These are phyloP conservation scores for Elsinoe australis DNA, from an alignment of 2,329 filamentous ascomycete species.

Conservation along the genomic window DNA sequence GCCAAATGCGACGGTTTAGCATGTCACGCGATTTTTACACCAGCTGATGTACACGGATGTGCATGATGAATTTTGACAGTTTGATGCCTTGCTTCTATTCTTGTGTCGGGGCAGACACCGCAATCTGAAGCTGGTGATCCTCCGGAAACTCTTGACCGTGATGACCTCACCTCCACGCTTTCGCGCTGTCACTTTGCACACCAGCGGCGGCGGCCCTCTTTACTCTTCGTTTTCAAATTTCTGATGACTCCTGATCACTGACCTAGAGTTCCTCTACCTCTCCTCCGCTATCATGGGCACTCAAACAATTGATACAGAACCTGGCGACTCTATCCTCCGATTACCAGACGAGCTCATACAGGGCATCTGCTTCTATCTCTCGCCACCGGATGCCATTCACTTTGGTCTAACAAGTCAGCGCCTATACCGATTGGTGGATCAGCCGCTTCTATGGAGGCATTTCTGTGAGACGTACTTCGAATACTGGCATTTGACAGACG, in stretches of 20 bases:
- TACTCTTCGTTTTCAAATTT: background rate
- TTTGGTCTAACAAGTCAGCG: slow-evolving; percentile 55
- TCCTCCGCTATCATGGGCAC: background rate
- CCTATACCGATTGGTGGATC: slow-evolving; percentile 58
- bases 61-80: too few relatives aligned
- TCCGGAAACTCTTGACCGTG: too few relatives aligned
- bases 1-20: too few relatives aligned
- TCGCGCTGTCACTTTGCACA: too few relatives aligned
- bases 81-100: too few relatives aligned
- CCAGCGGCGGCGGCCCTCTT: too few relatives aligned
- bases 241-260: background rate
- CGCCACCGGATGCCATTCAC: slow-evolving; percentile 41
- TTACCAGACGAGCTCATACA: slow-evolving; percentile 82
- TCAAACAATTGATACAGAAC: background rate
- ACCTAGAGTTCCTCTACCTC: background rate
- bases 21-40: too few relatives aligned
- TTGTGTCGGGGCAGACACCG: too few relatives aligned
- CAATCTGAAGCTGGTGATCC: too few relatives aligned
- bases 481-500: slow-evolving; percentile 65
- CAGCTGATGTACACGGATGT: too few relatives aligned
- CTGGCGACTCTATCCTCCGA: slow-evolving; percentile 3
- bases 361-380: slow-evolving; percentile 61
- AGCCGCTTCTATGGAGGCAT: slow-evolving; percentile 70
- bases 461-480: slow-evolving; percentile 63
- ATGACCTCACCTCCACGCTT: slow-evolving; percentile 13